A percentile compares a stretch with the other conserved stretches of the same genome.
Conservation (phyloP, 1,139 yeast genomes). For the Yamadazyma siamensis region DNA sequence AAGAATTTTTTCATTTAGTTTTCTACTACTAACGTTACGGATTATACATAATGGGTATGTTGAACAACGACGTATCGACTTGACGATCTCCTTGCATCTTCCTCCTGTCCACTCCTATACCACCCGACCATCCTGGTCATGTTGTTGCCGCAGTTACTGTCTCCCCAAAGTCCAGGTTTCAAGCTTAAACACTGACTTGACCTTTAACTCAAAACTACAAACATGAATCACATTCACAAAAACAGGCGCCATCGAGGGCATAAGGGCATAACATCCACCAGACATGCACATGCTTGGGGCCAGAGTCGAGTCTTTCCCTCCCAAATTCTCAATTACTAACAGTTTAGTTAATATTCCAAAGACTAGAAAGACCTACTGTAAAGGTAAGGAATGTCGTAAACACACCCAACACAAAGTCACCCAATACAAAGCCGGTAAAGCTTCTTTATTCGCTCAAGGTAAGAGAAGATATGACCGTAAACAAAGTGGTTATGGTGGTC, state of each 20-base stretch:
- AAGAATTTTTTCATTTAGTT: conserved; percentile 8
- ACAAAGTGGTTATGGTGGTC: conserved; percentile 99
- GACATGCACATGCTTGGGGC: too few relatives aligned
- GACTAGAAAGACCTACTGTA: conserved; percentile 99
- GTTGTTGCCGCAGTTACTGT: too few relatives aligned
- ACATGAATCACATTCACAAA: too few relatives aligned
- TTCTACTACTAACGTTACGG: conserved; percentile 16
- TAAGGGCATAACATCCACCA: too few relatives aligned
- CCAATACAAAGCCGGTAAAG: conserved; percentile 99
- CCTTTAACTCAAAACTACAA: too few relatives aligned
- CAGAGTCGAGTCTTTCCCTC: too few relatives aligned
- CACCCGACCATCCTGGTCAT: too few relatives aligned
- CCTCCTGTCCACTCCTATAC: too few relatives aligned
- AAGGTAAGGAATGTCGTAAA: conserved; percentile 98
- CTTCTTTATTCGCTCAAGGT: conserved; percentile 99
- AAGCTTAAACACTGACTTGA: conserved; percentile 1
- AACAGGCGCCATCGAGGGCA: too few relatives aligned
- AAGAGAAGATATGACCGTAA: conserved; percentile 99
- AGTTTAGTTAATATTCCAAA: conserved; percentile 97
- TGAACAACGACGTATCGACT: too few relatives aligned
- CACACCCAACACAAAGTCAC: conserved; percentile 99
- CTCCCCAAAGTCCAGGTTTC: not conserved
- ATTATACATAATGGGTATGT: conserved; percentile 36
- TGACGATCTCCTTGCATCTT: too few relatives aligned
- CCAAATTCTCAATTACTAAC: conserved; percentile 15